Evolutionary conservation across 441 rosid species (phyloP).

Genomic region (Daphne laureola): DNA sequence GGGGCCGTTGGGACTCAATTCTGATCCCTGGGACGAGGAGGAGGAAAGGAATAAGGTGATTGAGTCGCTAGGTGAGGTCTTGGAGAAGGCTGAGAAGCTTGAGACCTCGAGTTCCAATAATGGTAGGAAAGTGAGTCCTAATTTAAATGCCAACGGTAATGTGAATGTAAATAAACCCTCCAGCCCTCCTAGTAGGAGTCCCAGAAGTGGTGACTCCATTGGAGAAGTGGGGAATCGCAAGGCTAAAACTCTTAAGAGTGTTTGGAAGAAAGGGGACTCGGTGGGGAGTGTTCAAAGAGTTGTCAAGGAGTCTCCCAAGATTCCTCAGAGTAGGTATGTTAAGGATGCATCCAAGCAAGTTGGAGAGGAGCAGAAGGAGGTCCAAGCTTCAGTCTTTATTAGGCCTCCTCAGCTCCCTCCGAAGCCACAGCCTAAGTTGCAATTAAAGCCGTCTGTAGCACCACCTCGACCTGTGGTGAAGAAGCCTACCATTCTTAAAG

Average conservation of each 20-base stretch:
- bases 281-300: constrained; percentile 53
- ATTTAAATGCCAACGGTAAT: constrained; percentile 16
- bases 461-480: constrained; percentile 48
- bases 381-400: constrained; percentile 25
- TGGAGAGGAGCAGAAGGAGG: constrained; percentile 25
- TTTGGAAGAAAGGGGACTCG: constrained; percentile 92
- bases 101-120: constrained; percentile 35
- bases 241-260: constrained; percentile 73
- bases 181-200: constrained; percentile 23
- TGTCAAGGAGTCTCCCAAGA: constrained; percentile 50
- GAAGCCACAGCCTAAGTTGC: constrained; percentile 67
- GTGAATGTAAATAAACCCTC: constrained; percentile 27
- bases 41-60: constrained; percentile 67
- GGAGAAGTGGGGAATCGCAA: constrained; percentile 28
- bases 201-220: constrained; percentile 21
- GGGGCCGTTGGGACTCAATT: constrained; percentile 22
- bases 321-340: constrained; percentile 16
- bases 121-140: constrained; percentile 10
- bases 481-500: constrained; percentile 68
- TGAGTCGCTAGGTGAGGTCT: constrained; percentile 80
- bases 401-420: constrained; percentile 50
- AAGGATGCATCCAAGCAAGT: constrained; percentile 21
- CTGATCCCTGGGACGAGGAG: constrained; percentile 30
- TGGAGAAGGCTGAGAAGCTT: constrained; percentile 82
- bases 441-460: constrained; percentile 61